These are phyloP conservation scores for Candida nanaspora DNA, from an alignment of 805 yeast species.

Conservation along the genomic window DNA sequence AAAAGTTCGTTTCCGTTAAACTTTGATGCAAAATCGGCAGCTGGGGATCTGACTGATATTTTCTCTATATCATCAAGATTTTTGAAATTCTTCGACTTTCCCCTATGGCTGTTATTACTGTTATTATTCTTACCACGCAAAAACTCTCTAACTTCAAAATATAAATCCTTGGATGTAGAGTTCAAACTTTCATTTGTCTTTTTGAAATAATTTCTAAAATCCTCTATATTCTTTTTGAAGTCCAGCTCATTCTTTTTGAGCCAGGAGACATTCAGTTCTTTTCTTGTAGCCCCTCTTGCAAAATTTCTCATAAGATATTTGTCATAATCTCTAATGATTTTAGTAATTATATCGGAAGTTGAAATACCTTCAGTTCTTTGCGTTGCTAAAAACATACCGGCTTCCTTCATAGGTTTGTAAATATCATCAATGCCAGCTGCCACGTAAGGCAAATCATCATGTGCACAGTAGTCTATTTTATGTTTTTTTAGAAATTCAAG, in stretches of 20 bases:
- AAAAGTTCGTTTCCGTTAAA: constrained; percentile 49
- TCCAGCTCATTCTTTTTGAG: constrained; percentile 94
- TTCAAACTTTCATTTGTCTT: constrained; percentile 62
- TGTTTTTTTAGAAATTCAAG: constrained; percentile 74
- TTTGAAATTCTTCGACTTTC: not conserved
- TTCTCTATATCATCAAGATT: not conserved
- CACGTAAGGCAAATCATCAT: constrained; percentile 93
- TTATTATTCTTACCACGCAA: constrained; percentile 30
- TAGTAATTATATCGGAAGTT: constrained; percentile 92
- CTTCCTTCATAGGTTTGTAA: constrained; percentile 83
- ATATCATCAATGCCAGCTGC: constrained; percentile 87
- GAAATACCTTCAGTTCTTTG: constrained; percentile 96
- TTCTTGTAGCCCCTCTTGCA: constrained; percentile 95
- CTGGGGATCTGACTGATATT: constrained; percentile 37
- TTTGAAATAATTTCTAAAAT: constrained; percentile 81
- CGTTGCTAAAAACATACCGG: constrained; percentile 87
- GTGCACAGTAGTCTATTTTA: constrained; percentile 92
- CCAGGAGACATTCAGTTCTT: constrained; percentile 96
- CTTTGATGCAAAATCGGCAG: constrained; percentile 59
- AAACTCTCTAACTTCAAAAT: constrained; percentile 77
- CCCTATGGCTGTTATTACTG: not conserved
- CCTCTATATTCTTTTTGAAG: constrained; percentile 81
- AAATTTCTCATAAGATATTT: constrained; percentile 94
- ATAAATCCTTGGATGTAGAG: constrained; percentile 72
- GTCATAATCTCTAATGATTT: constrained; percentile 92